Conservation (phyloP, 257 asterid species). For the Solanum tacnaense region DNA sequence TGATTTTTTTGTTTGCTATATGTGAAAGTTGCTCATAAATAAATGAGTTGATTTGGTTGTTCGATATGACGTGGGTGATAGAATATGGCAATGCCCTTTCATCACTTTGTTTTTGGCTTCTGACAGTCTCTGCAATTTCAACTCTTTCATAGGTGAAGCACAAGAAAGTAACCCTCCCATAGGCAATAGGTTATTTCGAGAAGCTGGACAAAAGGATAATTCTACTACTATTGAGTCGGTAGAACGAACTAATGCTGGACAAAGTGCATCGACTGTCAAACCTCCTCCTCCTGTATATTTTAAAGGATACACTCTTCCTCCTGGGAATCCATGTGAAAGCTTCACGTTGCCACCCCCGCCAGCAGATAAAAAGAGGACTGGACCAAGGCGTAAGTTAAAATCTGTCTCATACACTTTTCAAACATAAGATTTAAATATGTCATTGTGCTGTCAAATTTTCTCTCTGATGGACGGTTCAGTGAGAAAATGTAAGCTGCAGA, state of each 20-base stretch:
- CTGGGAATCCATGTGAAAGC: conserved; percentile 86
- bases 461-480: not conserved
- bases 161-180: conserved; percentile 20
- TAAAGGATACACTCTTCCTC: conserved; percentile 80
- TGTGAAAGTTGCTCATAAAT: too few species aligned
- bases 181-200: conserved; percentile 16
- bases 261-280: conserved; percentile 9
- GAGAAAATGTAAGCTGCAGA: not conserved
- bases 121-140: not conserved
- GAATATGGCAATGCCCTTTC: not conserved
- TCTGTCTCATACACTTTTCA: not conserved
- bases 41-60: not conserved
- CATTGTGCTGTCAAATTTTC: not conserved
- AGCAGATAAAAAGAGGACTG: conserved; percentile 78
- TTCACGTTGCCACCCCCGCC: conserved; percentile 94
- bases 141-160: conserved; percentile 48
- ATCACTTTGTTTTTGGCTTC: not conserved
- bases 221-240: not conserved
- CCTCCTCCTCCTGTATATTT: conserved; percentile 35
- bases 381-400: conserved; percentile 75
- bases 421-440: not conserved
- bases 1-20: too few species aligned
- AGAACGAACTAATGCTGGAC: conserved; percentile 7
- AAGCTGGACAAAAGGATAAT: conserved; percentile 9
- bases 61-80: not conserved